A percentile compares a stretch with the other conserved stretches of the same genome.
phyloP scores from a whole-genome alignment of 306 rosid genomes.

The Trifolium dubium region DNA sequence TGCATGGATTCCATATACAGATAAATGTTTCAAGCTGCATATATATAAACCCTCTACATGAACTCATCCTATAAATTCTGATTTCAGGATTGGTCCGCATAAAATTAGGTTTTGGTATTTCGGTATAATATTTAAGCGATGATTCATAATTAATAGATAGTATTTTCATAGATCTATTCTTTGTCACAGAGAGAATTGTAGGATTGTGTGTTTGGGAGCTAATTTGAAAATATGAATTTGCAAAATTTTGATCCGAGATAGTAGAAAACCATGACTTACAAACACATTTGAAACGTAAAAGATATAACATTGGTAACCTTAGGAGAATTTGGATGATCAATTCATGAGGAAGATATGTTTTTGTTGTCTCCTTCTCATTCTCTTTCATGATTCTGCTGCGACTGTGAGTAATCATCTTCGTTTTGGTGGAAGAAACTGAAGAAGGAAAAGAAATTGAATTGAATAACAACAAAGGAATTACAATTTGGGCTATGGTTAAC shows the following conservation, averaged over 20 bases:
- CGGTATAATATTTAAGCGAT: no score
- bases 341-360: not conserved
- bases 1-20: conserved; percentile 23
- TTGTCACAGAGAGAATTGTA: not conserved
- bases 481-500: no score
- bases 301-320: not conserved
- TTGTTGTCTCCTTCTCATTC: not conserved
- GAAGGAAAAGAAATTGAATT: no score
- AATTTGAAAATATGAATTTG: no score
- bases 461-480: no score
- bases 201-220: not conserved
- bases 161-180: no score
- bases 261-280: not conserved
- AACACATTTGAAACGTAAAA: not conserved
- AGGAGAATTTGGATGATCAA: no score
- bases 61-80: not conserved
- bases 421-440: no score
- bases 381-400: not conserved
- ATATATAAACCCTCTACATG: not conserved
- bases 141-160: not conserved
- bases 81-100: no score
- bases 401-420: no score
- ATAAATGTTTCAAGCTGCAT: no score
- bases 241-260: not conserved
- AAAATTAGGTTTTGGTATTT: not conserved